Base-by-base conservation (phyloP, 1,139 yeast genomes). In the Yamadazyma spencermartinsiae region DNA sequence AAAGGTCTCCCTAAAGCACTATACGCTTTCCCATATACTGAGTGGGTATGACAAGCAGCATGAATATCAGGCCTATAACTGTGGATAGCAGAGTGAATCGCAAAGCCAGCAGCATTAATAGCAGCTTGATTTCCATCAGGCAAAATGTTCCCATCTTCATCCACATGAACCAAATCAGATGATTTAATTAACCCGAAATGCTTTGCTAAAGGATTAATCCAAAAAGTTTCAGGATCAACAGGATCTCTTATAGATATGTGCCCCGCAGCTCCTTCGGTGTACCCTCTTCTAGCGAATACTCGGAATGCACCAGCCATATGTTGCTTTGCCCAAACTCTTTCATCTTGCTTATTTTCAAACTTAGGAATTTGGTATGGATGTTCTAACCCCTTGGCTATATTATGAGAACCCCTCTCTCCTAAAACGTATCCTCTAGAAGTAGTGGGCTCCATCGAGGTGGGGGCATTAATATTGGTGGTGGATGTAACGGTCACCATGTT, bases 231-330 rank as follows among this genome's bases (percentile, higher is more conserved):
- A 16, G 82, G 79, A 45, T 80, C 77, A 31, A 83, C 79, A 3
- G 95, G 94, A 52, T 86, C 95, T 47, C 90, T 74, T 11, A 86
- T 73, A 3, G 90, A 82, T 37, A 86, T 84, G 55, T 86, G 95
- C 23, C 95, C 95, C 1, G 95, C 88, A 16, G 79, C 60, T 9
- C 95, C 95, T 58, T 83, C 87, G 10, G 80, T 70, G 58, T 67
- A 86, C 9, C 86, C 87, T 49, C 75, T 77, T 49, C 92, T 73
- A 4, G 86, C 86, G 59, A 86, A 84, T 2, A 82, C 78, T 42
- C 95, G 72, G 63, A 86, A 86, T 0, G 90, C 90, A 13, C 81
- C 90, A 2, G 95, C 95, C 82, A 83, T 76, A 52, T 86, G 94
- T 56, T 85, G 78, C 41, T 78, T 65, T 49, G 78, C 64, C 83